These are phyloP conservation scores for Spizellomyces sp. DNA, from an alignment of 192 early-diverging fungal genomes.

Conservation along the genomic window DNA sequence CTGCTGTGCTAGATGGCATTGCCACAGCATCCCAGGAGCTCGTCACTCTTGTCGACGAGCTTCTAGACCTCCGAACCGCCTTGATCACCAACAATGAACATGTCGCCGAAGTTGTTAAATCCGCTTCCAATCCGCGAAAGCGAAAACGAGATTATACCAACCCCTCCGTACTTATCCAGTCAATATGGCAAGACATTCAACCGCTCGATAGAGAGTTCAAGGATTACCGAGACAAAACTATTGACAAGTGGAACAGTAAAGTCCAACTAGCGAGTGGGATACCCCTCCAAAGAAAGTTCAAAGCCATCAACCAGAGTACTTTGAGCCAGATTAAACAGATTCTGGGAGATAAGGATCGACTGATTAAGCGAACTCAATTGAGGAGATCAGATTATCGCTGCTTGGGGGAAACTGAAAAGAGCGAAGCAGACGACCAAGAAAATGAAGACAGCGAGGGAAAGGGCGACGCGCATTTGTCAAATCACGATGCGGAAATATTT, in stretches of 20 bases:
- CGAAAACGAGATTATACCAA: conserved; percentile 44
- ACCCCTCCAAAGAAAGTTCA: conserved; percentile 87
- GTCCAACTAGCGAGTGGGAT: conserved; percentile 68
- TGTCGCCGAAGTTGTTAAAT: conserved; percentile 5
- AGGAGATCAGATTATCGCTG: conserved; percentile 72
- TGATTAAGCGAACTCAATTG: conserved; percentile 86
- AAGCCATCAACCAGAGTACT: conserved; percentile 87
- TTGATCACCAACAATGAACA: conserved; percentile 32
- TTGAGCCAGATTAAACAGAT: conserved; percentile 74
- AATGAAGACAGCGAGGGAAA: conserved; percentile 17
- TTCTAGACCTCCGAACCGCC: conserved; percentile 42
- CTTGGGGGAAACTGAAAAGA: conserved; percentile 39
- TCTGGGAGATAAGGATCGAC: conserved; percentile 69
- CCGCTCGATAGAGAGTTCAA: conserved; percentile 65
- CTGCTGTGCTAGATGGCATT: conserved; percentile 5
- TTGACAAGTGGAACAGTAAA: conserved; percentile 95
- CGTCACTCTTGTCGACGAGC: conserved; percentile 39
- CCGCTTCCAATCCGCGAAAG: conserved; percentile 35
- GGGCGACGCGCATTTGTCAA: conserved; percentile 62
- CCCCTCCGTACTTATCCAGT: conserved; percentile 49
- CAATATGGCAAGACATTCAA: conserved; percentile 62
- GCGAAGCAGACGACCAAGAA: conserved; percentile 35
- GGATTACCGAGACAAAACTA: conserved; percentile 79
- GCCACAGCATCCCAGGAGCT: conserved; percentile 31
- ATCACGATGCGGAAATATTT: conserved; percentile 88